These are phyloP conservation scores for Phytophthora idaei DNA, from an alignment of 352 stramenopile genomes.

Conservation along the genomic window DNA sequence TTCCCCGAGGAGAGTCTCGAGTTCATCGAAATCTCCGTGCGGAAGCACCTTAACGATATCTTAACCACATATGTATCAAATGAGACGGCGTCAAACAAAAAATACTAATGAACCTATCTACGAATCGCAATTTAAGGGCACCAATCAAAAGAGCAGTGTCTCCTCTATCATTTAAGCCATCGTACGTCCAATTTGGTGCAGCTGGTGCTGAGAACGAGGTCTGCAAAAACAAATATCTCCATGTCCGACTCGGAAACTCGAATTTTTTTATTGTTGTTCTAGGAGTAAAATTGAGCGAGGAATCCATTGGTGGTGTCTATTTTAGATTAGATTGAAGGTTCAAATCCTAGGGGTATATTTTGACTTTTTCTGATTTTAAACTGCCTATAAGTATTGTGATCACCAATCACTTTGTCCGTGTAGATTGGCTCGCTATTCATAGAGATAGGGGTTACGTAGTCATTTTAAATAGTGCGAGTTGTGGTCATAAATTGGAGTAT, in stretches of 20 bases:
- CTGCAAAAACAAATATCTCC: background rate
- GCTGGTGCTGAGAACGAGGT: background rate
- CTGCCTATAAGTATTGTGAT: too few relatives aligned
- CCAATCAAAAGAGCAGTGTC: background rate
- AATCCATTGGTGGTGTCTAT: background rate
- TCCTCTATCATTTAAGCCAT: background rate
- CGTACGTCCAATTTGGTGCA: background rate
- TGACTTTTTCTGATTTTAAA: slow-evolving; percentile 3
- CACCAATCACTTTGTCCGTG: too few relatives aligned
- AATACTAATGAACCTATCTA: slow-evolving; percentile 1
- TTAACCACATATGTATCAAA: too few relatives aligned
- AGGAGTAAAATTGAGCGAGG: background rate
- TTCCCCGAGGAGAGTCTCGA: too few relatives aligned
- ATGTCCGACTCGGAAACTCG: background rate
- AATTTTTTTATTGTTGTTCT: background rate
- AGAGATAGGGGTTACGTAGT: too few relatives aligned
- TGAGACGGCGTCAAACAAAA: slow-evolving; percentile 1
- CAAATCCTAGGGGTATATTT: background rate
- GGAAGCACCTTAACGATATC: too few relatives aligned
- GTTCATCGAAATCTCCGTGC: too few relatives aligned
- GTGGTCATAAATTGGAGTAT: too few relatives aligned
- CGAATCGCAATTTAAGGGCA: slow-evolving; percentile 8
- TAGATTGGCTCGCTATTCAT: too few relatives aligned
- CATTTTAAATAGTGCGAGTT: too few relatives aligned
- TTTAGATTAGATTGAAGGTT: background rate